Evolutionary conservation across 352 stramenopile species (phyloP).

Genomic region (Aphanomyces invadans): DNA sequence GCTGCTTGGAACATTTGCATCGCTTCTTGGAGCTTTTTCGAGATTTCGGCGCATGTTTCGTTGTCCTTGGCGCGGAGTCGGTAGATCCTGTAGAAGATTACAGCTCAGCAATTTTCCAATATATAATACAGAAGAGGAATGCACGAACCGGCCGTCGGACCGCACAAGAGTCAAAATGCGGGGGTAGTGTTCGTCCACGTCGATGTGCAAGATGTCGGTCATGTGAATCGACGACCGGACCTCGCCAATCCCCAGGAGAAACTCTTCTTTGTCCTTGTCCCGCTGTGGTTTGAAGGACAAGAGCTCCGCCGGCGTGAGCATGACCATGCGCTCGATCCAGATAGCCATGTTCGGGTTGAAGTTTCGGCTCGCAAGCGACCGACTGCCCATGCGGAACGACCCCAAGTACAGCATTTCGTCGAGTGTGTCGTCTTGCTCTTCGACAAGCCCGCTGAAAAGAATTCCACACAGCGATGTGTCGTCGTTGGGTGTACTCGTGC

Average conservation of each 20-base stretch:
- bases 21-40: conserved; percentile 35
- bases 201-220: conserved; percentile 71
- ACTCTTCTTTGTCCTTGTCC: conserved; percentile 31
- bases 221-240: conserved; percentile 59
- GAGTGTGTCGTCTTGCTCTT: conserved; percentile 71
- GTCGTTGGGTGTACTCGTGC: not conserved
- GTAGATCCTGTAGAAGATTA: conserved; percentile 49
- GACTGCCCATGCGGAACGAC: conserved; percentile 62
- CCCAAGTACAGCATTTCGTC: conserved; percentile 71
- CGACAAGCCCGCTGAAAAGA: conserved; percentile 58
- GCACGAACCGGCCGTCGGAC: conserved; percentile 42
- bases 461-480: conserved; percentile 42
- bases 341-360: conserved; percentile 70
- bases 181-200: conserved; percentile 63
- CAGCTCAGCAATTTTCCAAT: not conserved
- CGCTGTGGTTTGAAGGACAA: conserved; percentile 52
- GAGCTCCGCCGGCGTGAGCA: conserved; percentile 69
- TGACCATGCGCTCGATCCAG: conserved; percentile 73
- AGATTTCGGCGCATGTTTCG: conserved; percentile 57
- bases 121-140: too few species aligned
- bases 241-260: conserved; percentile 43
- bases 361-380: conserved; percentile 55
- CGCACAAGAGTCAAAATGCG: conserved; percentile 69
- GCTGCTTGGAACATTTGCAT: conserved; percentile 63
- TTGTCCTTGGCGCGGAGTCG: conserved; percentile 52